Conservation (phyloP, 805 yeast species). For the Starmera amethionina region DNA sequence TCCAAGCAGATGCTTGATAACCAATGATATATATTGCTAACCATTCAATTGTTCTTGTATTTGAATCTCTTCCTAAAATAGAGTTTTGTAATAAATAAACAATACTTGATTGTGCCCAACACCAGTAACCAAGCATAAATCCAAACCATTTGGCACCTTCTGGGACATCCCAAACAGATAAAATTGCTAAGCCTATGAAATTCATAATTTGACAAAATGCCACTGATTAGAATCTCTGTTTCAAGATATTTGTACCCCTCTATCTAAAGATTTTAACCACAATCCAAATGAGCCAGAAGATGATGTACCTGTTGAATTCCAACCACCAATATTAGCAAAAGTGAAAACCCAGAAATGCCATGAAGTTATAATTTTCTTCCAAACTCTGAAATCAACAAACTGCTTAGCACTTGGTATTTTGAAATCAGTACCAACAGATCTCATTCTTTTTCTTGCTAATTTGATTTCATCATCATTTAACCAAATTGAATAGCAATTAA, state of each 20-base stretch:
- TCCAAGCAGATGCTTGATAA: constrained; percentile 44
- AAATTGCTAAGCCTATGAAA: constrained; percentile 32
- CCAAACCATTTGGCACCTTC: constrained; percentile 44
- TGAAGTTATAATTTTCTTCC: constrained; percentile 40
- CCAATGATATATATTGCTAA: constrained; percentile 40
- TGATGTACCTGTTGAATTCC: constrained; percentile 40
- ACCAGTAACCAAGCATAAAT: constrained; percentile 7
- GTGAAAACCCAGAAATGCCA: constrained; percentile 49
- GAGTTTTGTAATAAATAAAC: constrained; percentile 54
- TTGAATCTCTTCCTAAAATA: constrained; percentile 42
- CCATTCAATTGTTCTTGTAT: constrained; percentile 38
- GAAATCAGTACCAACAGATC: neutral
- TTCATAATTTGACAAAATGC: constrained; percentile 33
- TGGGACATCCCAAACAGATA: constrained; percentile 42
- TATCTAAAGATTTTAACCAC: constrained; percentile 38
- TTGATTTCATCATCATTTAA: constrained; percentile 66
- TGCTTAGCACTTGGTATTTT: neutral
- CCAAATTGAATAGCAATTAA: constrained; percentile 43
- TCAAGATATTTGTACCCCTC: constrained; percentile 21
- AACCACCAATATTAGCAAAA: constrained; percentile 41
- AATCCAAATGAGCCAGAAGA: constrained; percentile 29
- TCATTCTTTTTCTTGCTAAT: constrained; percentile 49
- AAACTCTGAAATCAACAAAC: constrained; percentile 32
- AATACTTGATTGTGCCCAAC: constrained; percentile 46
- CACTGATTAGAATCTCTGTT: constrained; percentile 32